These are phyloP conservation scores for Talaromyces adpressus DNA, from an alignment of 495 filamentous ascomycete genomes.

Conservation along the genomic window DNA sequence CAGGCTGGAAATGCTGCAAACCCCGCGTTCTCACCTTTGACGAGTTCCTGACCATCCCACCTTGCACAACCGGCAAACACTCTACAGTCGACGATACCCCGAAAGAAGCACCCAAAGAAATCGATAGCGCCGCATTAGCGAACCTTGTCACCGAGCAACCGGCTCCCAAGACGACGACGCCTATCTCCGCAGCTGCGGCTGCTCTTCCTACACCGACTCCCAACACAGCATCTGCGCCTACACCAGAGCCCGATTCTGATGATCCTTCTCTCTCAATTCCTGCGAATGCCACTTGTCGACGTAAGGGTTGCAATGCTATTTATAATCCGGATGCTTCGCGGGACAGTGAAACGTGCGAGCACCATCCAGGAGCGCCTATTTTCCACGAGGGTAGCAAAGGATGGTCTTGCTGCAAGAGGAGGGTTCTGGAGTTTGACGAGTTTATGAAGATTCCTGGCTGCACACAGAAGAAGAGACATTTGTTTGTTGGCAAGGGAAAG, in stretches of 20 bases:
- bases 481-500: conserved; percentile 79
- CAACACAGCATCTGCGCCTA: conserved; percentile 53
- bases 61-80: conserved; percentile 92
- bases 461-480: conserved; percentile 68
- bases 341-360: conserved; percentile 71
- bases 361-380: conserved; percentile 80
- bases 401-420: conserved; percentile 91
- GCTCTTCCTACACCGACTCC: conserved; percentile 47
- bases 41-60: conserved; percentile 90
- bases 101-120: conserved; percentile 39
- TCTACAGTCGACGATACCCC: conserved; percentile 76
- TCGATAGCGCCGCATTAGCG: conserved; percentile 12
- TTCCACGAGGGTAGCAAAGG: conserved; percentile 98
- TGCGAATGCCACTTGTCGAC: conserved; percentile 66
- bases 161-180: conserved; percentile 30
- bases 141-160: conserved; percentile 16
- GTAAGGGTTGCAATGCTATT: conserved; percentile 59
- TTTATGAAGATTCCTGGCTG: conserved; percentile 95
- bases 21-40: conserved; percentile 96
- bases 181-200: conserved; percentile 41
- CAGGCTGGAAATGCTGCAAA: conserved; percentile 99
- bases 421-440: conserved; percentile 94
- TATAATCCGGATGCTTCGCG: conserved; percentile 55
- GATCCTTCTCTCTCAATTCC: conserved; percentile 66
- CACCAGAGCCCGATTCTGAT: conserved; percentile 80